Evolutionary conservation across 305 asterid genomes (phyloP), one percentile per base, ranked within the genome.

Genomic region (Solanum hybrid): DNA sequence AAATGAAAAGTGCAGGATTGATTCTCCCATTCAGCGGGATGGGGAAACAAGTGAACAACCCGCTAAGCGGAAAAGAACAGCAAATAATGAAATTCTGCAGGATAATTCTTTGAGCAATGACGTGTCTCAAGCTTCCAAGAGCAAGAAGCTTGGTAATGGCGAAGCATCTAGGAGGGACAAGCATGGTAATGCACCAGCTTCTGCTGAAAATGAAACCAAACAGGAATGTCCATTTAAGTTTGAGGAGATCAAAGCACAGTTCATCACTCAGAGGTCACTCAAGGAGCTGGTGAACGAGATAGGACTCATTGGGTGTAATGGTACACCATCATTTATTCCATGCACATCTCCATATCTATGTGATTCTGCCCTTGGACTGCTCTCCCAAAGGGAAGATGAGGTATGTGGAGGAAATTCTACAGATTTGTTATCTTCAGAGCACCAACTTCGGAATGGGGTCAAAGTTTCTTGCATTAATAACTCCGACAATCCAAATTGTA

Each of bases 211-310:
- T 89, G 72, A 90, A 22, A 86, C 32, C 29, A 89, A 93, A 88
- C 91, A 91, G 85, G 97, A 91, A 31, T 94, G 93, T 91, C 98
- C 97, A 26, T 95, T 93, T 90, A 95, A 92, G 73, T 89, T 93
- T 79, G 96, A 97, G 94, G 98, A 97, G 93, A 95, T 97, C 88
- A 90, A 91, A 93, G 90, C 96, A 51, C 94, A 95, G 92, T 97
- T 97, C 89, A 90, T 91, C 34, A 91, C 92, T 76, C 97, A 95
- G 76, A 91, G 89, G 92, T 94, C 98, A 20, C 94, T 95, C 65
- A 94, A 91, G 93, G 98, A 96, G 89, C 91, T 87, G 89, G 96
- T 96, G 85, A 95, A 95, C 85, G 94, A 91, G 32, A 91, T 96
- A 83, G 98, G 99, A 34, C 94, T 97, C 77, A 91, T 94, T 84